Evolutionary conservation across 116 monocot genomes (phyloP).

Genomic region (Phalaenopsis hybrid): DNA sequence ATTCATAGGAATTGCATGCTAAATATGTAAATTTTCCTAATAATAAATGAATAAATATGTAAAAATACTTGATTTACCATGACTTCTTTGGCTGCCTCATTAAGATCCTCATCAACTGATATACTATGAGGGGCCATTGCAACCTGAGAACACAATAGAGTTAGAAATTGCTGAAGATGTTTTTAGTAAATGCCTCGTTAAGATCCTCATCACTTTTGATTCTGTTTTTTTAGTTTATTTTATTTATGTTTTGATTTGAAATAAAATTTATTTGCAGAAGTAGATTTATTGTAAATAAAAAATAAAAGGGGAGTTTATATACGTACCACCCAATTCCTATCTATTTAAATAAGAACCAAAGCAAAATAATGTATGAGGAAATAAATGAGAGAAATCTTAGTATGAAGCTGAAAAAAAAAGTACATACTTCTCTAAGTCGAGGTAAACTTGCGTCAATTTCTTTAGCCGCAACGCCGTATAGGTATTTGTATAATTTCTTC

Average conservation of each 20-base stretch:
- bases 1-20: too few species aligned
- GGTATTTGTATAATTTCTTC: constrained; percentile 68
- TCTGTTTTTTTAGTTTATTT: too few species aligned
- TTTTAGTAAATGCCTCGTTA: too few species aligned
- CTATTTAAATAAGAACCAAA: too few species aligned
- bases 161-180: neutral
- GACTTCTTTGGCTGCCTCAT: constrained; percentile 64
- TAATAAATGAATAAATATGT: neutral
- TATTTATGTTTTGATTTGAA: too few species aligned
- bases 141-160: constrained; percentile 23
- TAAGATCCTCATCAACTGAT: constrained; percentile 81
- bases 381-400: neutral
- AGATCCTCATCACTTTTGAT: too few species aligned
- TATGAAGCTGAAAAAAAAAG: neutral
- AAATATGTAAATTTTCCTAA: too few species aligned
- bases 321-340: too few species aligned
- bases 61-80: constrained; percentile 27
- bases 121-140: constrained; percentile 40
- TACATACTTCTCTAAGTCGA: constrained; percentile 63
- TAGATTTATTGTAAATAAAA: constrained; percentile 16
- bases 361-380: too few species aligned
- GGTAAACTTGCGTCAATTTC: constrained; percentile 54
- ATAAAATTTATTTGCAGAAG: constrained; percentile 15
- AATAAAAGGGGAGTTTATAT: neutral
- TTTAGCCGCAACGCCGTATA: constrained; percentile 38